These are phyloP conservation scores for Suillus hirtellus DNA, from an alignment of 768 basidiomycete species.

Conservation along the genomic window DNA sequence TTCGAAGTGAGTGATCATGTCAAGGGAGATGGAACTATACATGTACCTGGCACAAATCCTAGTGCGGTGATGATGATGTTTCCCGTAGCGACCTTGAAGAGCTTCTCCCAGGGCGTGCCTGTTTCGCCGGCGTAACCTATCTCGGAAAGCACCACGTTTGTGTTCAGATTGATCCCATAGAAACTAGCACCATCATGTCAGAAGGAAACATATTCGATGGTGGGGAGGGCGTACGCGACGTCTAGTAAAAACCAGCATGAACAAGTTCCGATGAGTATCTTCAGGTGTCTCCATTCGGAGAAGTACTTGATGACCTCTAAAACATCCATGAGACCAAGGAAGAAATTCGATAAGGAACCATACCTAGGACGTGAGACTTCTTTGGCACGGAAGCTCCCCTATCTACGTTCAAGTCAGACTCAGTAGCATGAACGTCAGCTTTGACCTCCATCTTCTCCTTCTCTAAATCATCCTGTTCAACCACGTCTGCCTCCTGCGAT, in stretches of 20 bases:
- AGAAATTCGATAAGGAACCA: neutral
- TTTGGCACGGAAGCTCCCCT: slow-evolving; percentile 34
- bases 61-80: slow-evolving; percentile 72
- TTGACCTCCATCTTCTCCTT: slow-evolving; percentile 32
- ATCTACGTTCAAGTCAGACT: slow-evolving; percentile 6
- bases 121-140: slow-evolving; percentile 65
- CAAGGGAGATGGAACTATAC: neutral
- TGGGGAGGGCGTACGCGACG: slow-evolving; percentile 47
- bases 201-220: slow-evolving; percentile 9
- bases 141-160: slow-evolving; percentile 72
- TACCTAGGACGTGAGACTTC: slow-evolving; percentile 55
- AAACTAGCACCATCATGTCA: slow-evolving; percentile 42
- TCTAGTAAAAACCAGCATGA: slow-evolving; percentile 77
- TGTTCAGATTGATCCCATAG: slow-evolving; percentile 77
- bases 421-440: slow-evolving; percentile 12
- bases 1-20: neutral
- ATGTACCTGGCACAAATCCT: slow-evolving; percentile 73
- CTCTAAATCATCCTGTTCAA: slow-evolving; percentile 35
- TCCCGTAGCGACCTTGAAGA: slow-evolving; percentile 68
- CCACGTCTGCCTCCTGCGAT: slow-evolving; percentile 34
- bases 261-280: slow-evolving; percentile 66
- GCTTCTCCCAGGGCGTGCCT: slow-evolving; percentile 60
- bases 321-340: slow-evolving; percentile 2
- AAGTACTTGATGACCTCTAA: slow-evolving; percentile 68
- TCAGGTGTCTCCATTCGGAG: slow-evolving; percentile 69